phyloP scores from a whole-genome alignment of 2,329 filamentous ascomycete genomes.

The Dactylonectria estremocensis region DNA sequence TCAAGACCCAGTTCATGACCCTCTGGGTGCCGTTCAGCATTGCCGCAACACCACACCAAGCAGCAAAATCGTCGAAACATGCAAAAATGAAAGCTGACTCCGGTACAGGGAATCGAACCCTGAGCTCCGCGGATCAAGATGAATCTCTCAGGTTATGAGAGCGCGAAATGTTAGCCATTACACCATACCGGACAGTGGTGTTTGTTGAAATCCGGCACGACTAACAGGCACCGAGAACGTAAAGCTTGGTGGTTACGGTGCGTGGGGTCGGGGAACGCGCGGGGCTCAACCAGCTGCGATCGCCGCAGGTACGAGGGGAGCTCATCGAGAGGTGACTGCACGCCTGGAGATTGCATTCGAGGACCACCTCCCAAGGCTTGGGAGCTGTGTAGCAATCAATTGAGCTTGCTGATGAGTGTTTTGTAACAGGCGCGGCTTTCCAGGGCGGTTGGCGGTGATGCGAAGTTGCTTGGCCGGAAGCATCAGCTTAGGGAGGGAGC shows the following conservation, averaged over 20 bases:
- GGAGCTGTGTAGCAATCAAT: neutral
- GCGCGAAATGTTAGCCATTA: conserved; percentile 54
- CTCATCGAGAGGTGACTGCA: neutral
- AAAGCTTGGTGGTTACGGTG: no score
- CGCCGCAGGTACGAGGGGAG: neutral
- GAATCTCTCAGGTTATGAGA: conserved; percentile 47
- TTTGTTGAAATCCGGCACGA: no score
- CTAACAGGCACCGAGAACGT: neutral
- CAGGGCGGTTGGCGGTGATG: neutral
- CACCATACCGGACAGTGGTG: conserved; percentile 49
- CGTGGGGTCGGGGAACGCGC: no score
- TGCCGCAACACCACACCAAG: neutral
- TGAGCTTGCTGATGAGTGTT: neutral
- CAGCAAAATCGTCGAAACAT: neutral
- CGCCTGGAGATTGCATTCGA: no score
- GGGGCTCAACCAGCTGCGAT: neutral
- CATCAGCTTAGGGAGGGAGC: neutral
- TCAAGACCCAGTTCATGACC: neutral
- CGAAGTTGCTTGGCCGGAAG: neutral
- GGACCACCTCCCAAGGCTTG: neutral
- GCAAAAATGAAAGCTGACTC: conserved; percentile 25
- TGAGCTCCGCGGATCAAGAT: conserved; percentile 42
- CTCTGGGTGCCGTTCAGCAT: no score
- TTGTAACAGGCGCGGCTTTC: neutral
- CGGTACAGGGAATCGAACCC: conserved; percentile 50